Base-by-base conservation (phyloP, 2,329 filamentous ascomycete genomes). In the Zelopaecilomyces penicillatus region DNA sequence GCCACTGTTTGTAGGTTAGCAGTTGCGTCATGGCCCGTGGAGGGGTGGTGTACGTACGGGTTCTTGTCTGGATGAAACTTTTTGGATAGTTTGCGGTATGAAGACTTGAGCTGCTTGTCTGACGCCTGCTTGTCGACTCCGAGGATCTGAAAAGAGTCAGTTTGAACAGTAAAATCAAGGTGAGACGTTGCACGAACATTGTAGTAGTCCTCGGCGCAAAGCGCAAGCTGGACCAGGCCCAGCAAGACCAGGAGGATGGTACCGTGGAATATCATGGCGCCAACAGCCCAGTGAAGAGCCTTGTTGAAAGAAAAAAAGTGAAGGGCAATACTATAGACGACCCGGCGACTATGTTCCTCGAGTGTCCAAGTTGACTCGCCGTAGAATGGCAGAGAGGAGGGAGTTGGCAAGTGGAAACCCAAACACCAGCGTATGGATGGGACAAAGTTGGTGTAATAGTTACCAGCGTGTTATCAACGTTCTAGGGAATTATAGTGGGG, bases 21-120 rank as follows among this genome's bases (percentile, higher is more conserved):
- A n/a, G 34, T 9, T 34, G 31, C 39, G 32, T 40, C 35, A 19
- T 3, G 36, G 28, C 19, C 39, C 29, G 30, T 43, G 9, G 11
- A 27, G 12, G 27, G 9, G 37, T 9, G 41, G 39, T 38, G 41
- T 37, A 70, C 85, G 57, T 77, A 93, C 84, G 91, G 89, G 58
- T 97, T 97, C 77, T 98, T 98, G 67, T 98, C 93, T 4, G 93
- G 93, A 61, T 98, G 93, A 65, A 78, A 96, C 64, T 94, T 95
- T 67, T 97, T 97, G 71, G 87, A 94, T 8, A 98, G 74, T 48
- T 81, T 83, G 48, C 90, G 81, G 67, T 98, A 98, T 26, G 93
- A 90, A 38, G 86, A 85, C 67, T 98, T 98, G 62, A 98, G 84
- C 57, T 97, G 85, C 58, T 83, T 82, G 43, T 95, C 89, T 39